A percentile compares a stretch with the other conserved stretches of the same genome.
These are phyloP conservation scores for Quercus aquifolioides DNA, from an alignment of 306 rosid species.

Conservation along the genomic window DNA sequence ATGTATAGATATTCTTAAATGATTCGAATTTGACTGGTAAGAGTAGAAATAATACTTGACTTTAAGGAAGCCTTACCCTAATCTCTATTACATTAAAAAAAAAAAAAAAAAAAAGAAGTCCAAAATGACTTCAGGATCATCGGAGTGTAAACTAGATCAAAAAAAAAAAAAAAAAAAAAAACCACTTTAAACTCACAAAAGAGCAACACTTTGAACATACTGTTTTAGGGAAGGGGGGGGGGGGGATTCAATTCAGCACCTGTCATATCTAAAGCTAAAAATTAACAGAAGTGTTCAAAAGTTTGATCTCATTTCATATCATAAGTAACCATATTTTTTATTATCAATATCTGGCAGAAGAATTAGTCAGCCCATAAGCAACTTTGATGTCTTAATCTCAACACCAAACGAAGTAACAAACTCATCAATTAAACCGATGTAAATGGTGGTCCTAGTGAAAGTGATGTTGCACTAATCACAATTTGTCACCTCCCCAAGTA, in stretches of 20 bases:
- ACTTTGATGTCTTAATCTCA: background rate
- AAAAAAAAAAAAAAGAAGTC: background rate
- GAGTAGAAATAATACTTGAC: background rate
- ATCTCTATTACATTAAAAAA: background rate
- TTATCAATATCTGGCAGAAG: too few species aligned
- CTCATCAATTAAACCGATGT: background rate
- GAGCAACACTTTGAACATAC: background rate
- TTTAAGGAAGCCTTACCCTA: background rate
- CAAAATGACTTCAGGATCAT: background rate
- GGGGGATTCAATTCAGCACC: background rate
- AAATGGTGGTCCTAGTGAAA: too few species aligned
- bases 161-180: background rate
- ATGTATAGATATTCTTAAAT: background rate
- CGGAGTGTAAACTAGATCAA: background rate
- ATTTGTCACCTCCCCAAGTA: too few species aligned
- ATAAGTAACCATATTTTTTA: background rate
- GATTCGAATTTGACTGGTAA: background rate
- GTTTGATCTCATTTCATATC: background rate
- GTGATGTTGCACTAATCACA: too few species aligned
- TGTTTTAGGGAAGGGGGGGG: background rate
- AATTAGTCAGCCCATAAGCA: background rate
- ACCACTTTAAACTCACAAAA: background rate
- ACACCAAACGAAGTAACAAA: background rate
- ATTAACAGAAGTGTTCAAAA: background rate
- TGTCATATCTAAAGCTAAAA: background rate